Conservation (phyloP, 2,329 filamentous ascomycete species). For the Plectosphaerella sp. region DNA sequence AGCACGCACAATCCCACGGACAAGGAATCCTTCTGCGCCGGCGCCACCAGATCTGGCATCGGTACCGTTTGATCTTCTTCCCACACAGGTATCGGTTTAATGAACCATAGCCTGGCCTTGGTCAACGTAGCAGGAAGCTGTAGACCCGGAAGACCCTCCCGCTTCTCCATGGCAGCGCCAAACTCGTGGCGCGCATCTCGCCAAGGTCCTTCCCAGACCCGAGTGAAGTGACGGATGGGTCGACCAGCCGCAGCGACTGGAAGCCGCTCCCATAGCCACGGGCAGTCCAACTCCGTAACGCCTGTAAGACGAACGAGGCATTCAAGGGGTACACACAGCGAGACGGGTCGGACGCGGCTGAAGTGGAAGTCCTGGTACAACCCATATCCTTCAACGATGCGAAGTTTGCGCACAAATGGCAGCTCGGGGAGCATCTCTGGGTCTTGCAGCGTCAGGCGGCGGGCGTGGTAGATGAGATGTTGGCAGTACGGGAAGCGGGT, state of each 20-base stretch:
- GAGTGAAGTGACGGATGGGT: no score
- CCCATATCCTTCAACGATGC: background rate
- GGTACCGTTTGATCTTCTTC: slow-evolving; percentile 8
- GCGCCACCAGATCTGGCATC: slow-evolving; percentile 13
- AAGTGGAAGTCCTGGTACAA: no score
- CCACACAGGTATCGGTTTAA: slow-evolving; percentile 1
- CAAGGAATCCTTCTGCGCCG: slow-evolving; percentile 14
- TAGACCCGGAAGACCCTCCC: slow-evolving; percentile 10
- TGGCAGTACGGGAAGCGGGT: slow-evolving; percentile 1
- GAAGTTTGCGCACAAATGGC: slow-evolving; percentile 10
- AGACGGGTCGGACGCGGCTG: slow-evolving; percentile 14
- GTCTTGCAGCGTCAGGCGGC: slow-evolving; percentile 11
- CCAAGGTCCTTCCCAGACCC: slow-evolving; percentile 18
- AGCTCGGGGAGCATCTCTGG: slow-evolving; percentile 12
- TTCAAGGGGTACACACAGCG: slow-evolving; percentile 14
- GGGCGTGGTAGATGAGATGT: slow-evolving; percentile 13
- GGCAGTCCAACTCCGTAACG: slow-evolving; percentile 10
- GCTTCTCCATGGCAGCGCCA: slow-evolving; percentile 11
- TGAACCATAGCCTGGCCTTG: slow-evolving; percentile 13
- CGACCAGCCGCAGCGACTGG: no score
- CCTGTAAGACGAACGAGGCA: slow-evolving; percentile 15
- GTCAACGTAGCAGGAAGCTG: slow-evolving; percentile 11
- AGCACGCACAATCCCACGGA: slow-evolving; percentile 14
- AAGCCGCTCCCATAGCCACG: slow-evolving; percentile 18
- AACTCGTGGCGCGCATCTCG: slow-evolving; percentile 20